phyloP scores from a whole-genome alignment of 163 green algal species.

The Coccomyxa subellipsoidea region DNA sequence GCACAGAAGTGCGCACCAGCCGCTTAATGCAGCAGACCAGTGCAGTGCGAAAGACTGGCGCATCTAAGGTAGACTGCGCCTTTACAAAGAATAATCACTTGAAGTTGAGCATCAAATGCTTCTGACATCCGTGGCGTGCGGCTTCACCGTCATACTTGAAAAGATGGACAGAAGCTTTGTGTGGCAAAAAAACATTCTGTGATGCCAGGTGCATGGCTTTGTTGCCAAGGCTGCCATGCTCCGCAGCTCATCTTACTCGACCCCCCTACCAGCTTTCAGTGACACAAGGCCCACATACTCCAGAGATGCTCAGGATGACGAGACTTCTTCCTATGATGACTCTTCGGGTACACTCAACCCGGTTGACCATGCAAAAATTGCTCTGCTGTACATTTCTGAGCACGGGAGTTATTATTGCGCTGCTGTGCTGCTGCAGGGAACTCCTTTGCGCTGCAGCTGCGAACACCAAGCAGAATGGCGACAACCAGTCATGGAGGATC shows the following conservation, averaged over 20 bases:
- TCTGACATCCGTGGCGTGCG: too few relatives aligned
- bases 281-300: slow-evolving; percentile 3
- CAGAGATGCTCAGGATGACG: background rate
- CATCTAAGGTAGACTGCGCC: too few relatives aligned
- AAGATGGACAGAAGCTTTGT: slow-evolving; percentile 92
- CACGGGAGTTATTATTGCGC: too few relatives aligned
- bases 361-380: background rate
- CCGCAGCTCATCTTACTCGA: background rate
- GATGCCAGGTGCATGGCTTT: background rate
- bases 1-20: too few relatives aligned
- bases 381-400: background rate
- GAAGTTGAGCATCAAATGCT: background rate
- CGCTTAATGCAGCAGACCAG: too few relatives aligned
- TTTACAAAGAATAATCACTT: too few relatives aligned
- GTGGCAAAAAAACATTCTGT: background rate
- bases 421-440: background rate
- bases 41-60: too few relatives aligned
- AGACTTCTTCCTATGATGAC: background rate
- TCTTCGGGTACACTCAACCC: background rate
- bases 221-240: background rate
- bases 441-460: slow-evolving; percentile 2
- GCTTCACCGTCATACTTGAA: slow-evolving; percentile 83
- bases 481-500: background rate
- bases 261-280: background rate
- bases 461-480: background rate